These are phyloP conservation scores for Chrysoporthe puriensis DNA, from an alignment of 2,329 filamentous ascomycete genomes.

Conservation along the genomic window DNA sequence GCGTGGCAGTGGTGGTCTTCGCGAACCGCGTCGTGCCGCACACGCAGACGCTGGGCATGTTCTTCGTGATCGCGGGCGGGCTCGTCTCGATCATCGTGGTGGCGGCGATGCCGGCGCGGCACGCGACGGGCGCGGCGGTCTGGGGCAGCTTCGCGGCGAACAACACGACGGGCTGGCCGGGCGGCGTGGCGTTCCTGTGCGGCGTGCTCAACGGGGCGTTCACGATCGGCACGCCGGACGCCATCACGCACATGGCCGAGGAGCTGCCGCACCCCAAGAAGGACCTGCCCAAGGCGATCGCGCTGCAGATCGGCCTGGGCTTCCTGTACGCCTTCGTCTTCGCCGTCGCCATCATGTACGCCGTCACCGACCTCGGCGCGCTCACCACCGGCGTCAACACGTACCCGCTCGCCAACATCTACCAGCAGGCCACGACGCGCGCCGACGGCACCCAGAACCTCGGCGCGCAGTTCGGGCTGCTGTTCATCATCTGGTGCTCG, in stretches of 20 bases:
- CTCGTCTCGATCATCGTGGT: slow-evolving; percentile 57
- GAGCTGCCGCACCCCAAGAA: slow-evolving; percentile 54
- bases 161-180: slow-evolving; percentile 55
- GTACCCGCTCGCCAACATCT: slow-evolving; percentile 67
- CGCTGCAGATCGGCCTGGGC: slow-evolving; percentile 51
- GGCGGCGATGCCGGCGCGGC: slow-evolving; percentile 54
- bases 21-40: slow-evolving; percentile 60
- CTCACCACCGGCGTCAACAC: slow-evolving; percentile 55
- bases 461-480: slow-evolving; percentile 58
- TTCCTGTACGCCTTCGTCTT: slow-evolving; percentile 55
- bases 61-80: slow-evolving; percentile 58
- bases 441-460: slow-evolving; percentile 47
- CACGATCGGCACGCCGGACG: slow-evolving; percentile 67
- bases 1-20: slow-evolving; percentile 56
- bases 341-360: slow-evolving; percentile 55
- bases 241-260: slow-evolving; percentile 64
- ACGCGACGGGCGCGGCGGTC: slow-evolving; percentile 56
- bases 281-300: slow-evolving; percentile 56
- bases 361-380: slow-evolving; percentile 57
- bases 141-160: slow-evolving; percentile 54
- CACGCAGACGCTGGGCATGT: slow-evolving; percentile 55
- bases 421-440: slow-evolving; percentile 57
- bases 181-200: slow-evolving; percentile 66
- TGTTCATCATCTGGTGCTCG: slow-evolving; percentile 60
- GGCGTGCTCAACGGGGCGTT: slow-evolving; percentile 71